phyloP scores from a whole-genome alignment of 495 filamentous ascomycete species.

The Aspergillus panamensis region DNA sequence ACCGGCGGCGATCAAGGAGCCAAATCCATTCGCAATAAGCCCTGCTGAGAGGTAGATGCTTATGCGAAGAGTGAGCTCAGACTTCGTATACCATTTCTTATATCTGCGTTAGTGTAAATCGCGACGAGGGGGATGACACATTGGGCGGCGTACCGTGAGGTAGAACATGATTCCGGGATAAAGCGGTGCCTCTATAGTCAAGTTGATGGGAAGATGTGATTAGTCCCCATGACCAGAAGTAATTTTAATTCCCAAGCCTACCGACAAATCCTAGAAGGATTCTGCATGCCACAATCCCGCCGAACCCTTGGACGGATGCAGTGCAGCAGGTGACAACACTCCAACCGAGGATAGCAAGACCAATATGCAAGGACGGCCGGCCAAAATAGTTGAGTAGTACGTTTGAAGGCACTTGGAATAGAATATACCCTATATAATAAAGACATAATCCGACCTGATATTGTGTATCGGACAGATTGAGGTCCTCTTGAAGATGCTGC shows the following conservation, averaged over 20 bases:
- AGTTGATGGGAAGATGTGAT: not conserved
- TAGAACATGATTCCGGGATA: conserved; percentile 36
- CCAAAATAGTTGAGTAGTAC: conserved; percentile 45
- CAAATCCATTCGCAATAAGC: conserved; percentile 1
- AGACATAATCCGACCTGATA: conserved; percentile 38
- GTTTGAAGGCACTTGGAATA: conserved; percentile 44
- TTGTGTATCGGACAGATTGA: conserved; percentile 33
- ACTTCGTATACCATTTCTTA: conserved; percentile 15
- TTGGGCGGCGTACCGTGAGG: conserved; percentile 1
- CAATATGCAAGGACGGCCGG: conserved; percentile 32
- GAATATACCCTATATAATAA: conserved; percentile 43
- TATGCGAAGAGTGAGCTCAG: conserved; percentile 8
- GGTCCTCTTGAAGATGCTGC: conserved; percentile 37
- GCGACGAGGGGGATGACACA: no score
- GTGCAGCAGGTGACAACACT: conserved; percentile 42
- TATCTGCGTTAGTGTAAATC: not conserved
- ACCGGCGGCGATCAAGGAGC: conserved; percentile 27
- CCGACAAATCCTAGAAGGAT: conserved; percentile 38
- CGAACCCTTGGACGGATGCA: conserved; percentile 38
- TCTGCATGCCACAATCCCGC: conserved; percentile 44
- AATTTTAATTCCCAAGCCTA: not conserved
- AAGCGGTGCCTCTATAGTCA: conserved; percentile 35
- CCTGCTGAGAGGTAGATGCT: not conserved
- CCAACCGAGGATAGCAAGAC: conserved; percentile 43
- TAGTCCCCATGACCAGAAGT: no score